phyloP scores from a whole-genome alignment of 2,329 filamentous ascomycete species.

The Nemania diffusa region DNA sequence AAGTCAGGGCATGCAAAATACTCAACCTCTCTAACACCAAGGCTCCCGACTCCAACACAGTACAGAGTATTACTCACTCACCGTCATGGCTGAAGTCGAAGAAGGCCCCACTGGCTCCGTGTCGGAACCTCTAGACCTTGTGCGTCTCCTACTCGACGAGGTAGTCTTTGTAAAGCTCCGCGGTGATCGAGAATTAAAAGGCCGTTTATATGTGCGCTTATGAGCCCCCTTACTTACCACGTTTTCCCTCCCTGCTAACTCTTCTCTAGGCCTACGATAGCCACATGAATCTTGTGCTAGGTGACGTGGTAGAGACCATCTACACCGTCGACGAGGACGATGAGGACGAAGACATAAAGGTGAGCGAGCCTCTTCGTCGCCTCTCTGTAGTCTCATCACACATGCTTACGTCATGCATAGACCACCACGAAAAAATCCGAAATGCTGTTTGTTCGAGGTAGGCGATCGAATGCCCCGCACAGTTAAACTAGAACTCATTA shows the following conservation, averaged over 20 bases:
- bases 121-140: constrained; percentile 93
- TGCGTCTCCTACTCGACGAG: constrained; percentile 93
- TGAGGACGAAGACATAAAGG: constrained; percentile 79
- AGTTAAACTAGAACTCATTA: neutral
- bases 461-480: constrained; percentile 45
- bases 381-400: neutral
- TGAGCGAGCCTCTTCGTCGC: constrained; percentile 51
- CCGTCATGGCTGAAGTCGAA: constrained; percentile 82
- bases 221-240: neutral
- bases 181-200: constrained; percentile 94
- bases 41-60: neutral
- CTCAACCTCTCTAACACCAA: neutral
- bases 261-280: constrained; percentile 87
- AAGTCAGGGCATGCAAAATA: neutral
- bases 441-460: constrained; percentile 98
- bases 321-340: constrained; percentile 92
- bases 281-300: constrained; percentile 95
- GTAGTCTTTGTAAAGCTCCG: constrained; percentile 97
- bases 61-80: too few relatives aligned
- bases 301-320: constrained; percentile 97
- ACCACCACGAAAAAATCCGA: constrained; percentile 97
- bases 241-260: constrained; percentile 12
- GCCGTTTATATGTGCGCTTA: constrained; percentile 84
- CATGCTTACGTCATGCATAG: constrained; percentile 55
- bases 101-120: constrained; percentile 79